Percentiles rank a stretch among this genome's conserved stretches.
phyloP scores from a whole-genome alignment of 176 grass and related monocot species.

The Cocos nucifera region DNA sequence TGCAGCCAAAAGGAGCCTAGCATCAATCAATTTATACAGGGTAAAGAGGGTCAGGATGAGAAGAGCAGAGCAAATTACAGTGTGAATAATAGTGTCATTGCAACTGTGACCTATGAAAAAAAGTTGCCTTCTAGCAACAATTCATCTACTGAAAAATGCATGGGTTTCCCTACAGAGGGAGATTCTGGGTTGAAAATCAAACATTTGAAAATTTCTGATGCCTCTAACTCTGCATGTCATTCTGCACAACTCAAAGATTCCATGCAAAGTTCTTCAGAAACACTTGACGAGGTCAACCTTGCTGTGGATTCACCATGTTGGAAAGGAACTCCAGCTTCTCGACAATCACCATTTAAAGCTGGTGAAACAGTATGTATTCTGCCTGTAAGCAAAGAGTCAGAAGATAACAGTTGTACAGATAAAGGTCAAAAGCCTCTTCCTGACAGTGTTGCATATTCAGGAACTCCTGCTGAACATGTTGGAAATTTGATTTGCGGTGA shows the following conservation, averaged over 20 bases:
- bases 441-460: not conserved
- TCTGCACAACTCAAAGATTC: slow-evolving; percentile 18
- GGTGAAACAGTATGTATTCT: slow-evolving; percentile 1
- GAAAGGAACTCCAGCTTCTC: slow-evolving; percentile 31
- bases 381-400: slow-evolving; percentile 9
- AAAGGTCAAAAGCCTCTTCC: not conserved
- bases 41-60: not conserved
- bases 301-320: slow-evolving; percentile 49
- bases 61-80: not conserved
- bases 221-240: slow-evolving; percentile 4
- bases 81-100: not conserved
- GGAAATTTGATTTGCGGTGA: no score
- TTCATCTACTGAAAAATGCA: not conserved
- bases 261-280: slow-evolving; percentile 34
- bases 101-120: not conserved
- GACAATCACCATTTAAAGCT: slow-evolving; percentile 21
- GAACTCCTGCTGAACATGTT: no score
- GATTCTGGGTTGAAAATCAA: slow-evolving; percentile 3
- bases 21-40: not conserved
- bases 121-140: not conserved
- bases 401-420: not conserved
- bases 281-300: no score
- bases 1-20: no score
- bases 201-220: slow-evolving; percentile 22
- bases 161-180: not conserved